Evolutionary conservation across 352 stramenopile genomes (phyloP), one percentile per base, ranked within the genome.

Genomic region (Pseudoperonospora humuli): DNA sequence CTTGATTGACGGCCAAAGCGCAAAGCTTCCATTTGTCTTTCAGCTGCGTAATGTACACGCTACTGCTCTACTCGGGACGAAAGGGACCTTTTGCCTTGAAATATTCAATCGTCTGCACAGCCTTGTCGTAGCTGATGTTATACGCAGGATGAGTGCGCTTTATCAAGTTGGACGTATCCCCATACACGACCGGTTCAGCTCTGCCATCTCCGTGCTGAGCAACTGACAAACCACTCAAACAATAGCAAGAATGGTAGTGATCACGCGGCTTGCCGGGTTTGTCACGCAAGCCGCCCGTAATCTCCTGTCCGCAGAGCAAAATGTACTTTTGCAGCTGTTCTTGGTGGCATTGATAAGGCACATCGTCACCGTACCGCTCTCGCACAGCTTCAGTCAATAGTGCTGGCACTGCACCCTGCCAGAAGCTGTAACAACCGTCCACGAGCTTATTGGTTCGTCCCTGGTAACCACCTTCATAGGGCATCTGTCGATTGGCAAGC

Each of bases 351-450:
- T 92, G 75, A 57, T 85, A 85, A 19, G 66, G 48, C 14, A 64
- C 47, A 11, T 64, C 41, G 3, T 60, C 48, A 6, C 55, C 61
- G 17, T 63, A 72, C n/a, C 46, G 51, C 9, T 67, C 48, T 1
- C 61, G 47, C 4, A 86, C 45, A 28, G 61, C 47, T 14, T 78
- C 57, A 32, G 66, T 69, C 5, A 97, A 52, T 17, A 98, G 57
- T 5, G 84, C 86, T 3, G 86, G 71, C 33, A 96, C 59, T 11
- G 87, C 90, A 9, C 95, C 96, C 55, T 98, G 91, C 95, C 96
- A 99, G 66, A 98, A 99, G n/a, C 88, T 98, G 64, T 99, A 99
- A 70, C 97, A 99, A 0, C 95, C 96, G 60, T 99, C 97, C 8
- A 99, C 97, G 3, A 99, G 70, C 61, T 99, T 99, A 75, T 99